Evolutionary conservation across 768 basidiomycete species (phyloP).

Genomic region (Boletales sp.): DNA sequence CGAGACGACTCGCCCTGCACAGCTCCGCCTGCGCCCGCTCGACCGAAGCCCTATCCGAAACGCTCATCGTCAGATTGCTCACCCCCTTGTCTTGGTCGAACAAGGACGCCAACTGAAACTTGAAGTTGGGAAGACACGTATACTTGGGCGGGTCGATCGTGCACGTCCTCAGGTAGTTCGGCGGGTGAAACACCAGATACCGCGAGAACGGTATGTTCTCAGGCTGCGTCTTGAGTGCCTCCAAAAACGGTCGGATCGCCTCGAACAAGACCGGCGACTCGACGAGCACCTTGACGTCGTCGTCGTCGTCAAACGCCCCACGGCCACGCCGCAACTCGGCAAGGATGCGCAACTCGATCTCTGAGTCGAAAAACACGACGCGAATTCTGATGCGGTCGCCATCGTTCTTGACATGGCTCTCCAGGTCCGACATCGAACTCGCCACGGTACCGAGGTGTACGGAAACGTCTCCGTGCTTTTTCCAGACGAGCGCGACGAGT

Average conservation of each 20-base stretch:
- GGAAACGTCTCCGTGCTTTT: slow-evolving; percentile 27
- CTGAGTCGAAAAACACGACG: slow-evolving; percentile 62
- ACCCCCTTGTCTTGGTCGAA: slow-evolving; percentile 41
- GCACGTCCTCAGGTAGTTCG: slow-evolving; percentile 30
- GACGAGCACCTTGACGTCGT: slow-evolving; percentile 40
- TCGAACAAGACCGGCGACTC: slow-evolving; percentile 69
- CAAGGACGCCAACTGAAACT: slow-evolving; percentile 52
- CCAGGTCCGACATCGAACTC: slow-evolving; percentile 42
- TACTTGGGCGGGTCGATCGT: slow-evolving; percentile 53
- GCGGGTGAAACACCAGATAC: slow-evolving; percentile 47
- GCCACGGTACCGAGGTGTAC: slow-evolving; percentile 55
- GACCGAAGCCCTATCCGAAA: slow-evolving; percentile 42
- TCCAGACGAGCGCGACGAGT: slow-evolving; percentile 60
- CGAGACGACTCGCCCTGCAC: slow-evolving; percentile 49
- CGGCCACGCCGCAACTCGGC: slow-evolving; percentile 34
- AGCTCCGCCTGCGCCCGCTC: slow-evolving; percentile 45
- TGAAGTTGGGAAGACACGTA: slow-evolving; percentile 50
- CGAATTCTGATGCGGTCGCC: slow-evolving; percentile 40
- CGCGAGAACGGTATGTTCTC: slow-evolving; percentile 51
- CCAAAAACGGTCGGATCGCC: slow-evolving; percentile 63
- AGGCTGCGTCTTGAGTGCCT: slow-evolving; percentile 56
- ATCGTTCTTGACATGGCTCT: slow-evolving; percentile 37
- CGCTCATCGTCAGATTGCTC: slow-evolving; percentile 38
- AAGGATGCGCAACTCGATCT: slow-evolving; percentile 46
- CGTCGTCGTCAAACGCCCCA: slow-evolving; percentile 16